These are phyloP conservation scores for Fusarium torulosum DNA, from an alignment of 2,329 filamentous ascomycete genomes.

Conservation along the genomic window DNA sequence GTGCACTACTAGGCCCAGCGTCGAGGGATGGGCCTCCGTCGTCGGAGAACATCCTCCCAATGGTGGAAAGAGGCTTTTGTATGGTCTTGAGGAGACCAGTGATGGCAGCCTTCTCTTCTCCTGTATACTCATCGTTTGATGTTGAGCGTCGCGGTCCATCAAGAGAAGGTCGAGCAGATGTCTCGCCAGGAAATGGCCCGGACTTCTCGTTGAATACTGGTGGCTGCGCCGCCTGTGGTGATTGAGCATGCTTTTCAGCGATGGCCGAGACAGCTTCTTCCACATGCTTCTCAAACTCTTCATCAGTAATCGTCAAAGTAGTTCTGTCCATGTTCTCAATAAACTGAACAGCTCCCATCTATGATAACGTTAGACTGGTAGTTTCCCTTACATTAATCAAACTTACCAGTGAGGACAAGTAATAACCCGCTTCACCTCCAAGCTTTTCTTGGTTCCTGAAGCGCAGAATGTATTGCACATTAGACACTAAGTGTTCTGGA, in stretches of 20 bases:
- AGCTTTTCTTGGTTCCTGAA: slow-evolving; percentile 98
- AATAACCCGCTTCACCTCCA: slow-evolving; percentile 97
- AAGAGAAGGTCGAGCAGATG: slow-evolving; percentile 58
- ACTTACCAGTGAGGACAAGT: slow-evolving; percentile 88
- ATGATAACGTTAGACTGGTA: slow-evolving; percentile 14
- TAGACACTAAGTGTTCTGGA: slow-evolving; percentile 94
- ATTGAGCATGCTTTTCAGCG: slow-evolving; percentile 81
- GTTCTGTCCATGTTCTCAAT: slow-evolving; percentile 97
- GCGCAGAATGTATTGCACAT: slow-evolving; percentile 96
- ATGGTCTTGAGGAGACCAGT: slow-evolving; percentile 89
- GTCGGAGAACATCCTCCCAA: slow-evolving; percentile 93
- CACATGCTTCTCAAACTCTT: slow-evolving; percentile 96
- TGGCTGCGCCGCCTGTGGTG: slow-evolving; percentile 58
- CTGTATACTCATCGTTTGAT: slow-evolving; percentile 65
- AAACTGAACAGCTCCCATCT: slow-evolving; percentile 95
- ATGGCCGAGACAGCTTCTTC: slow-evolving; percentile 96
- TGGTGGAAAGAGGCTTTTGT: slow-evolving; percentile 88
- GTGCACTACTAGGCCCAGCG: slow-evolving; percentile 49
- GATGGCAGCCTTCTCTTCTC: slow-evolving; percentile 84
- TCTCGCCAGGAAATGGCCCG: slow-evolving; percentile 41
- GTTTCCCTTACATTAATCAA: not conserved
- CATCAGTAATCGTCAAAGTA: slow-evolving; percentile 90
- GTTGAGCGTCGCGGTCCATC: slow-evolving; percentile 67
- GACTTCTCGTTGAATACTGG: slow-evolving; percentile 61
- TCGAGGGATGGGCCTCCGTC: slow-evolving; percentile 60